Base-by-base conservation (phyloP, 768 basidiomycete genomes). In the Leccinum disarticulatum region DNA sequence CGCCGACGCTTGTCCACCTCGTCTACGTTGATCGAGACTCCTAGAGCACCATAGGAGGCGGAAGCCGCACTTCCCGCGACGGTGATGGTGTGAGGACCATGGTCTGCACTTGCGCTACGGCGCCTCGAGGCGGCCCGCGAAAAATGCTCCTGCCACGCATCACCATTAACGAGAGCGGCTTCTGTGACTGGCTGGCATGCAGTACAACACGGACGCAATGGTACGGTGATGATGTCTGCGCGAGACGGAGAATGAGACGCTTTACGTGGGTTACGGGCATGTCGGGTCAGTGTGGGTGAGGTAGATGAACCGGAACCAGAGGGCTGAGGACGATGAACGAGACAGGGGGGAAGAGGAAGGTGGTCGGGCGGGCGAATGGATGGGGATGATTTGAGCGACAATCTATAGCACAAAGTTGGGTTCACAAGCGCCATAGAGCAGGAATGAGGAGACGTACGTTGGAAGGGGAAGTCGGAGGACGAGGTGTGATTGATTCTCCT, bases 181-280 rank as follows among this genome's bases (percentile, higher is more conserved):
- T 91, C 89, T 3, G 83, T 87, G 59, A 79, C 78, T 36, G 73
- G 69, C 43, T 82, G 79, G 67, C 90, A 92, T 49, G 84, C 80
- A 9, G 79, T 70, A 66, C 90, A 92, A 71, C 90, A 92, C 13
- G 84, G 78, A 47, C 90, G 85, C 15, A 92, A 75, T 7, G 90
- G 90, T 1, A 92, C 73, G 0, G 87, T 90, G 31, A 77, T 62
- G 27, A 73, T 61, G 43, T 79, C 71, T 15, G 79, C 64, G 19
- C 74, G 77, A 52, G 77, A 76, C 30, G 79, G 77, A 49, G 70
- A 72, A 60, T 60, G 66, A 56, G 63, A 64, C 52, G 64, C 55
- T 61, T 59, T 72, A 41, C 65, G 73, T 36, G 56, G 61, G 43
- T 49, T 50, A 56, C 52, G 70, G 27, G 56, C 35, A n/a, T 60